phyloP scores from a whole-genome alignment of 164 flowering plant genomes.

The Piper longum region DNA sequence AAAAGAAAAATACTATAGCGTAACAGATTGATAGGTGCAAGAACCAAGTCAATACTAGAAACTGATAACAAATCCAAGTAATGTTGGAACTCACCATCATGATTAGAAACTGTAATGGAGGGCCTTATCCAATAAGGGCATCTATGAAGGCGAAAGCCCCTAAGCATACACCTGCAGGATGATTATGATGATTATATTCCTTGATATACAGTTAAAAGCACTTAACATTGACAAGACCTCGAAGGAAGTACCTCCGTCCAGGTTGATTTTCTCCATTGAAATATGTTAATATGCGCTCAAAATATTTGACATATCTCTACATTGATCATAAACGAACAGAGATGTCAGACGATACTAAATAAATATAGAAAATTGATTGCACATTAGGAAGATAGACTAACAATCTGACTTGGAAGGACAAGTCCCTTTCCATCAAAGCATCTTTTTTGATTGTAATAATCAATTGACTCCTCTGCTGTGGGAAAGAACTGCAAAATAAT shows the following conservation, averaged over 20 bases:
- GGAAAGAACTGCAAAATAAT: slow-evolving; percentile 69
- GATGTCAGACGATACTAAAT: slow-evolving; percentile 5
- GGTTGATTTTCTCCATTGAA: slow-evolving; percentile 92
- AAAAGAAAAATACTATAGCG: background rate
- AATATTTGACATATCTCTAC: slow-evolving; percentile 94
- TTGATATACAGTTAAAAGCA: background rate
- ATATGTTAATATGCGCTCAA: slow-evolving; percentile 71
- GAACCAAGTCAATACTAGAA: background rate
- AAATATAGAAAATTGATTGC: background rate
- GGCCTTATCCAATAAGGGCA: slow-evolving; percentile 99
- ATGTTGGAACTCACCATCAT: slow-evolving; percentile 40
- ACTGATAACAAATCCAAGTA: too few relatives aligned
- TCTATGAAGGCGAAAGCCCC: slow-evolving; percentile 92
- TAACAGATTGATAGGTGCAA: too few relatives aligned
- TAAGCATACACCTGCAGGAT: slow-evolving; percentile 78
- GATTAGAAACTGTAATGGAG: slow-evolving; percentile 74
- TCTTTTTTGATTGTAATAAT: slow-evolving; percentile 94
- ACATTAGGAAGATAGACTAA: slow-evolving; percentile 21
- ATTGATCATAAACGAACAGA: slow-evolving; percentile 6
- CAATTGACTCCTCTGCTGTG: slow-evolving; percentile 97
- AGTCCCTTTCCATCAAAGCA: slow-evolving; percentile 94
- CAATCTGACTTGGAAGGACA: slow-evolving; percentile 97
- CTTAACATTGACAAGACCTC: background rate
- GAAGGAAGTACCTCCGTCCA: slow-evolving; percentile 59
- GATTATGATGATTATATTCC: slow-evolving; percentile 1